Evolutionary conservation across 768 basidiomycete species (phyloP), one percentile per base, ranked within the genome.

Genomic region (Pisolithus marmoratus): DNA sequence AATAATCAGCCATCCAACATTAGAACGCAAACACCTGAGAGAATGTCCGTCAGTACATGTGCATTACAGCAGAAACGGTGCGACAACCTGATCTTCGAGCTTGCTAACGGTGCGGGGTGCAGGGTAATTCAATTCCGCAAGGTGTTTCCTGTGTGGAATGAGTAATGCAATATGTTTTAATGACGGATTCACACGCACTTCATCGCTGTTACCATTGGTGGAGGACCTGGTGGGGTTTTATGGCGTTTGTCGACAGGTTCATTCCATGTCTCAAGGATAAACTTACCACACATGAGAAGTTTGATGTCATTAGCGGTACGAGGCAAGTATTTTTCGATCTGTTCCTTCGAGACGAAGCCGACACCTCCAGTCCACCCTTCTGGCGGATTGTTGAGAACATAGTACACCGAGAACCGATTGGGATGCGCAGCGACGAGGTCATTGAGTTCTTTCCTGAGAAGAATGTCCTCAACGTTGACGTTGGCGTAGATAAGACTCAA

Each of bases 321-420:
- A n/a, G 91, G 92, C 69, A 97, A 76, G 69, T 83, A 75, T 56
- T 84, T 72, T 63, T 87, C 79, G 62, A 99, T 93, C 65, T 96
- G 92, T 11, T 93, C 91, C 71, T 89, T 90, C 60, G 86, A 82
- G 50, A 99, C 90, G 62, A 96, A 99, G 37, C 96, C 96, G 50
- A 84, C 82, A 54, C 94, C 94, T 42, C 89, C 90, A 4, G 74
- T 79, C 96, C 96, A 99, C 57, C 70, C 76, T 24, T 80, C 74
- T 5, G 95, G 94, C 2, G 94, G 84, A 75, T 93, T 96, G 78
- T 99, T 98, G 63, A 99, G 82, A 50, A 96, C 92, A 67, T 94
- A 93, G 72, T 81, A 83, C 49, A 95, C 77, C 58, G 80, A 83
- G 78, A 98, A 93, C 53, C 82, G 76, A 43, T 74, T 67, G 20